These are phyloP conservation scores for Serendipita vermifera DNA, from an alignment of 768 basidiomycete genomes.

Conservation along the genomic window DNA sequence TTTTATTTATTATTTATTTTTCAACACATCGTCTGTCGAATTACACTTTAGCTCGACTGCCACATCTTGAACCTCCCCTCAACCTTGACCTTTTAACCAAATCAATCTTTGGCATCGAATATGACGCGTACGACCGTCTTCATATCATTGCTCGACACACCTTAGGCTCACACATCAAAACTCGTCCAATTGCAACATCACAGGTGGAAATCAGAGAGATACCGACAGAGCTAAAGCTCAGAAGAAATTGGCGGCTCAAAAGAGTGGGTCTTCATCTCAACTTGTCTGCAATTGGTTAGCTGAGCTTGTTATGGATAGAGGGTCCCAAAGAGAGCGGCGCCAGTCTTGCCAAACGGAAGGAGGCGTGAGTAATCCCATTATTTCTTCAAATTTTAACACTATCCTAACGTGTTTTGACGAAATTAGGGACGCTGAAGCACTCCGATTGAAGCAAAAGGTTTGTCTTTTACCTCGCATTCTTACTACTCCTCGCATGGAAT, in stretches of 20 bases:
- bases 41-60: too few relatives aligned
- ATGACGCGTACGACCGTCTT: conserved; percentile 9
- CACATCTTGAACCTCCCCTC: too few relatives aligned
- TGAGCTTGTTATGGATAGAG: background rate
- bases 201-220: conserved; percentile 77
- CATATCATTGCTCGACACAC: too few relatives aligned
- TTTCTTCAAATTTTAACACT: conserved; percentile 5
- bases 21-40: too few relatives aligned
- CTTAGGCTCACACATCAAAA: too few relatives aligned
- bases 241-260: conserved; percentile 36
- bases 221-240: conserved; percentile 57
- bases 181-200: too few relatives aligned
- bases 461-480: conserved; percentile 11
- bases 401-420: conserved; percentile 19
- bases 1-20: too few relatives aligned
- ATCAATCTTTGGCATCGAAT: background rate
- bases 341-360: conserved; percentile 54
- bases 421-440: conserved; percentile 64
- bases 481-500: background rate
- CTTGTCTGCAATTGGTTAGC: background rate
- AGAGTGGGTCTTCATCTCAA: background rate
- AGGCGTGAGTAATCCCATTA: conserved; percentile 45
- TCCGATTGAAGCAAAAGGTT: conserved; percentile 73
- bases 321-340: conserved; percentile 58
- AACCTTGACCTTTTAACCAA: background rate